These are phyloP conservation scores for Rhizopus sp. DNA, from an alignment of 371 early-diverging fungal genomes.

Conservation along the genomic window DNA sequence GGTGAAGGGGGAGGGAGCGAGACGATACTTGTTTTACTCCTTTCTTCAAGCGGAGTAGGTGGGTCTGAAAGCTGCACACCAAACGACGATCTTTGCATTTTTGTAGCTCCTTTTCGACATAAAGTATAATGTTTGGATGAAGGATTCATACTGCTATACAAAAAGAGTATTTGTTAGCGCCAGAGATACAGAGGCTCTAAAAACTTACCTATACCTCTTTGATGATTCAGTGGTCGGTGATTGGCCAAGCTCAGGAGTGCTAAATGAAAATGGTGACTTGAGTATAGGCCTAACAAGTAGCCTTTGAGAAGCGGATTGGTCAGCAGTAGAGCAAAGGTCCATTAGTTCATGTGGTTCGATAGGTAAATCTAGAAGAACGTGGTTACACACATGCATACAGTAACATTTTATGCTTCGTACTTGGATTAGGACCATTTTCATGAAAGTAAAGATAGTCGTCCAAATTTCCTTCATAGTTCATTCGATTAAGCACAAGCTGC, in stretches of 20 bases:
- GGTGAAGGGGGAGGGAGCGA: slow-evolving; percentile 7
- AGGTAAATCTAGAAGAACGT: slow-evolving; percentile 18
- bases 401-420: slow-evolving; percentile 26
- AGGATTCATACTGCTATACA: slow-evolving; percentile 25
- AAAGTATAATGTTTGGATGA: slow-evolving; percentile 26
- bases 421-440: slow-evolving; percentile 52
- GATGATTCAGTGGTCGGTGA: slow-evolving; percentile 32
- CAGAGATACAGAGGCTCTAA: not conserved
- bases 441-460: slow-evolving; percentile 53
- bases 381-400: not conserved
- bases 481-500: slow-evolving; percentile 46
- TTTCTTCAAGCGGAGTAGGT: slow-evolving; percentile 21
- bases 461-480: slow-evolving; percentile 44
- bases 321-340: slow-evolving; percentile 44
- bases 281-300: slow-evolving; percentile 31
- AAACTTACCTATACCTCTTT: slow-evolving; percentile 1
- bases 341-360: slow-evolving; percentile 38
- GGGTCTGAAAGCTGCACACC: slow-evolving; percentile 44
- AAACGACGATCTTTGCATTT: slow-evolving; percentile 10
- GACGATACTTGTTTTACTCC: slow-evolving; percentile 1
- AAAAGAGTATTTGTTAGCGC: slow-evolving; percentile 25
- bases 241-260: slow-evolving; percentile 46
- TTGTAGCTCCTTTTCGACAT: slow-evolving; percentile 24
- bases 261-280: slow-evolving; percentile 16
- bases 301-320: slow-evolving; percentile 43